Evolutionary conservation across 2,329 filamentous ascomycete species (phyloP).

Genomic region (Aspergillus flavus): DNA sequence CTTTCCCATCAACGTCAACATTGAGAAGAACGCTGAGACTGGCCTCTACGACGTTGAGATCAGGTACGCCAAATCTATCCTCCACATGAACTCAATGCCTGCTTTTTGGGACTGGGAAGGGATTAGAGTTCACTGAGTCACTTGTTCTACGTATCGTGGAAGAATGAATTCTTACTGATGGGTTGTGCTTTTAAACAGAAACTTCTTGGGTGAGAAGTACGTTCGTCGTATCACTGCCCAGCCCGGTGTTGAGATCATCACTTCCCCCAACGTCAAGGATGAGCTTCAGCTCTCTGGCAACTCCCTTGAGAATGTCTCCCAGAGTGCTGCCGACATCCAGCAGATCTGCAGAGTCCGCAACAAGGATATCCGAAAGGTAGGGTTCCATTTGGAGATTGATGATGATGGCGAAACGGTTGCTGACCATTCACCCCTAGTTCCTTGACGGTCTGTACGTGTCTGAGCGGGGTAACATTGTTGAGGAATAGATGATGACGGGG

Average conservation of each 20-base stretch:
- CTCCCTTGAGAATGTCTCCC: slow-evolving; percentile 95
- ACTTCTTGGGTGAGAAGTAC: slow-evolving; percentile 99
- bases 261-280: slow-evolving; percentile 94
- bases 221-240: slow-evolving; percentile 90
- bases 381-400: slow-evolving; percentile 22
- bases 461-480: slow-evolving; percentile 93
- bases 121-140: background rate
- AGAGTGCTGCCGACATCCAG: slow-evolving; percentile 98
- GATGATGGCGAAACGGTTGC: background rate
- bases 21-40: slow-evolving; percentile 94
- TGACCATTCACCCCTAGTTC: slow-evolving; percentile 63
- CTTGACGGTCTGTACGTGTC: slow-evolving; percentile 99
- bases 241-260: slow-evolving; percentile 84
- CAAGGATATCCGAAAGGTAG: slow-evolving; percentile 99
- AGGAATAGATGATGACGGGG: slow-evolving; percentile 49
- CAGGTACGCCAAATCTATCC: slow-evolving; percentile 64
- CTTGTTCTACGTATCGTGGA: background rate
- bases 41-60: slow-evolving; percentile 92
- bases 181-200: slow-evolving; percentile 56
- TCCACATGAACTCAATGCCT: background rate
- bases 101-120: background rate
- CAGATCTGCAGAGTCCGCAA: slow-evolving; percentile 99
- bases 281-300: slow-evolving; percentile 92
- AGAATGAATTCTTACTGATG: slow-evolving; percentile 26
- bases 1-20: slow-evolving; percentile 99